Evolutionary conservation across 1,139 yeast species (phyloP).

Genomic region (Pneumocystis oryctolagi): DNA sequence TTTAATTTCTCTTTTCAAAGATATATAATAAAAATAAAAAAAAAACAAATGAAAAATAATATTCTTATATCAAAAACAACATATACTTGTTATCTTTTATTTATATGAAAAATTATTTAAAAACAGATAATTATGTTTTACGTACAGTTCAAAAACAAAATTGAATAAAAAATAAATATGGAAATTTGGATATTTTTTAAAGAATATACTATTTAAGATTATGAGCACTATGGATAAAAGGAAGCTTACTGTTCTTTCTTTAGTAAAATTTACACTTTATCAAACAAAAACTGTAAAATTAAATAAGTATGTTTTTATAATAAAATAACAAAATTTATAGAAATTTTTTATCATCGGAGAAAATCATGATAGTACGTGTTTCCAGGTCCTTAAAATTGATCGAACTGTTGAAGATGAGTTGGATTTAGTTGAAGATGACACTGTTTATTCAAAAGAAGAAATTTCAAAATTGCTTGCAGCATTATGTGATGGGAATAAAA

Average conservation of each 20-base stretch:
- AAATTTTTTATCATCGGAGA: not conserved
- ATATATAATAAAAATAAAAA: not conserved
- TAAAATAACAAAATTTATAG: not conserved
- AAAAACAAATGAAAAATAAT: not conserved
- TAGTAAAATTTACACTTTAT: not conserved
- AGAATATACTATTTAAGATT: not conserved
- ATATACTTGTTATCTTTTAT: not conserved
- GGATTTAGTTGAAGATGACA: not conserved
- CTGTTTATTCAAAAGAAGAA: not conserved
- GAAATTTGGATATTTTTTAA: not conserved
- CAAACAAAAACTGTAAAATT: not conserved
- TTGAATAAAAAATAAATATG: not conserved
- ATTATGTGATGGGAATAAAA: not conserved
- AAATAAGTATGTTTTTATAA: not conserved
- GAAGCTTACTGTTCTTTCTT: not conserved
- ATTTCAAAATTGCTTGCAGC: not conserved
- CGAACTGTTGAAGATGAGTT: not conserved
- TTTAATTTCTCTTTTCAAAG: not conserved
- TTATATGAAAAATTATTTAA: not conserved
- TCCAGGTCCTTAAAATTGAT: not conserved
- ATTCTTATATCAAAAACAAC: not conserved
- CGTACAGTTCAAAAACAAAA: not conserved
- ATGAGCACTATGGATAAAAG: not conserved
- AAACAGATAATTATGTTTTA: not conserved
- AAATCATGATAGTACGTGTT: not conserved